Evolutionary conservation across 1,139 yeast species (phyloP), one percentile per base, ranked within the genome.

Genomic region (Wickerhamomyces sp.): DNA sequence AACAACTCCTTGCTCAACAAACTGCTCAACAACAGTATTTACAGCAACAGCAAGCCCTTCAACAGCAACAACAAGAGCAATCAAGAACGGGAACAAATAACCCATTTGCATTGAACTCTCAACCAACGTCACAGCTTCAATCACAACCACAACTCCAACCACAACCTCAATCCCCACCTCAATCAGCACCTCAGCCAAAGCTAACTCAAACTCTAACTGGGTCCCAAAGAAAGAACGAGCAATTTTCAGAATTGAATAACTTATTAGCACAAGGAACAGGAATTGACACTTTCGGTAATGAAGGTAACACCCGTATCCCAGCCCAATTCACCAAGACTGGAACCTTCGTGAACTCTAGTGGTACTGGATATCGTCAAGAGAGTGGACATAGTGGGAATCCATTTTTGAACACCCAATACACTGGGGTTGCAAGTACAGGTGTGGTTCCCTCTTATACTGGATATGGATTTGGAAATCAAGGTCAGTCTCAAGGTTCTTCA

Each of bases 211-310:
- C 71, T 3, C 63, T 70, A 42, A 73, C 80, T 2, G 80, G 79
- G 2, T 68, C 69, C 34, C 72, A 72, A 53, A 64, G 63, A 41
- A 69, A 75, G 55, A 67, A 71, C 44, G 72, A 84, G 62, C 74
- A 80, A 66, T 67, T 78, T 73, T 69, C 90, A 18, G 93, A 87
- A 54, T 76, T 91, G 60, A 90, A 91, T 66, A 76, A 78, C 49
- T 71, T 91, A 48, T 74, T 91, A 54, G 86, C 95, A 11, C 79
- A 83, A 45, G 97, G 96, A 35, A 87, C 96, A 1, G 98, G 97
- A 27, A 72, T 90, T 47, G 99, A 93, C 66, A 91, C 98, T 0
- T 93, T 88, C 65, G 99, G 99, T 66, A 93, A 93, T 65, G 84
- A 89, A 7, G 99, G 99, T 45, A 86, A 84, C 14, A 68, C 83